These are phyloP conservation scores for Aspergillus japonicus DNA, from an alignment of 2,329 filamentous ascomycete species.

Conservation along the genomic window DNA sequence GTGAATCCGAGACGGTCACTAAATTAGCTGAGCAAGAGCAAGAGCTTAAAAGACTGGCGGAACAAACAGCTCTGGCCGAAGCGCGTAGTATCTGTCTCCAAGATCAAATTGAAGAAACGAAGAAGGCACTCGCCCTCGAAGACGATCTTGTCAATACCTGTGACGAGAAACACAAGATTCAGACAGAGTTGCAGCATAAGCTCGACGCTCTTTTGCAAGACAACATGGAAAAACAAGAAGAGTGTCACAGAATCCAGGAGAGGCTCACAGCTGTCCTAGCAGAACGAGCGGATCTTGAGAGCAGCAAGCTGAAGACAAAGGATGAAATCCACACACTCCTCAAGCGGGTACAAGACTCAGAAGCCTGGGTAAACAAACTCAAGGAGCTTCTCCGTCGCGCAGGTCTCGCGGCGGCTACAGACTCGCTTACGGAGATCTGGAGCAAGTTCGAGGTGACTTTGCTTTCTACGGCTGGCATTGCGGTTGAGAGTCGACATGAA, in stretches of 20 bases:
- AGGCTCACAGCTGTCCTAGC: constrained; percentile 15
- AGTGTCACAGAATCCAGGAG: constrained; percentile 17
- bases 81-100: constrained; percentile 20
- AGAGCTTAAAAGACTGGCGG: constrained; percentile 24
- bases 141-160: constrained; percentile 8
- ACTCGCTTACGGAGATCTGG: constrained; percentile 22
- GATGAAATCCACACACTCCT: constrained; percentile 27
- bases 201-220: constrained; percentile 16
- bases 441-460: constrained; percentile 21
- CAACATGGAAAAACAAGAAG: constrained; percentile 25
- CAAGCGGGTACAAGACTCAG: constrained; percentile 26
- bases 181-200: constrained; percentile 15
- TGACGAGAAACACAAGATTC: constrained; percentile 6
- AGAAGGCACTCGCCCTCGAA: constrained; percentile 25
- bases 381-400: constrained; percentile 21
- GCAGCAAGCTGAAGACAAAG: constrained; percentile 21
- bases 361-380: constrained; percentile 23
- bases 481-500: not conserved
- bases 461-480: constrained; percentile 1
- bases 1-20: constrained; percentile 12
- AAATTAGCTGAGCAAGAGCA: constrained; percentile 16
- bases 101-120: constrained; percentile 21
- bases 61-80: constrained; percentile 18
- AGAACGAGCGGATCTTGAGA: constrained; percentile 19
- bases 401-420: constrained; percentile 14